Conservation (phyloP, 2,329 filamentous ascomycete species). For the Colletotrichum cuscutae region DNA sequence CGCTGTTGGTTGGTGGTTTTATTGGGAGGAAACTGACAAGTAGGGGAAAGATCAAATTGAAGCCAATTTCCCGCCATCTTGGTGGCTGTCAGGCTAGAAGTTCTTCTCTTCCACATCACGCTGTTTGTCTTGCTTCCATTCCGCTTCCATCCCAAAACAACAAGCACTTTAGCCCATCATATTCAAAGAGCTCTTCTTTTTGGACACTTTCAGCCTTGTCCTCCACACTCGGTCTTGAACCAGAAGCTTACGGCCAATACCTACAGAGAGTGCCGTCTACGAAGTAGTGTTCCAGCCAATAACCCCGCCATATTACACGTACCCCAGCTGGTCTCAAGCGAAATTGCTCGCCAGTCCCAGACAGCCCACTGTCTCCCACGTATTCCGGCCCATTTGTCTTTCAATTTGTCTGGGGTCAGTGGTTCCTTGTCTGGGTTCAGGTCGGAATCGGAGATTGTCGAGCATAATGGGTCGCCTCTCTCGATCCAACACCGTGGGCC, state of each 20-base stretch:
- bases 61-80: slow-evolving; percentile 20
- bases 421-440: slow-evolving; percentile 19
- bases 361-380: slow-evolving; percentile 7
- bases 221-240: slow-evolving; percentile 7
- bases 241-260: slow-evolving; percentile 4
- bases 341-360: slow-evolving; percentile 25
- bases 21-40: slow-evolving; percentile 20
- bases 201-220: background rate
- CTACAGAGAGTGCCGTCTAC: background rate
- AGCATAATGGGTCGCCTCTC: slow-evolving; percentile 19
- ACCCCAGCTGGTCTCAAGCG: slow-evolving; percentile 28
- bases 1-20: slow-evolving; percentile 6
- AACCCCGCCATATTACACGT: slow-evolving; percentile 20
- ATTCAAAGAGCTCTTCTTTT: slow-evolving; percentile 1
- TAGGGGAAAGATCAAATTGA: slow-evolving; percentile 29
- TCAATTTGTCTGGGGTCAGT: slow-evolving; percentile 18
- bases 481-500: slow-evolving; percentile 24
- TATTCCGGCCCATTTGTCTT: slow-evolving; percentile 4
- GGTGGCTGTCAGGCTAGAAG: background rate
- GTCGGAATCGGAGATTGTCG: slow-evolving; percentile 32
- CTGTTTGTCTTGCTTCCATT: background rate
- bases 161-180: slow-evolving; percentile 9
- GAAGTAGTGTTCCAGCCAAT: slow-evolving; percentile 21
- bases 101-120: background rate
- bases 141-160: background rate